These are phyloP conservation scores for Fusarium sp. DNA, from an alignment of 2,329 filamentous ascomycete genomes.

Conservation along the genomic window DNA sequence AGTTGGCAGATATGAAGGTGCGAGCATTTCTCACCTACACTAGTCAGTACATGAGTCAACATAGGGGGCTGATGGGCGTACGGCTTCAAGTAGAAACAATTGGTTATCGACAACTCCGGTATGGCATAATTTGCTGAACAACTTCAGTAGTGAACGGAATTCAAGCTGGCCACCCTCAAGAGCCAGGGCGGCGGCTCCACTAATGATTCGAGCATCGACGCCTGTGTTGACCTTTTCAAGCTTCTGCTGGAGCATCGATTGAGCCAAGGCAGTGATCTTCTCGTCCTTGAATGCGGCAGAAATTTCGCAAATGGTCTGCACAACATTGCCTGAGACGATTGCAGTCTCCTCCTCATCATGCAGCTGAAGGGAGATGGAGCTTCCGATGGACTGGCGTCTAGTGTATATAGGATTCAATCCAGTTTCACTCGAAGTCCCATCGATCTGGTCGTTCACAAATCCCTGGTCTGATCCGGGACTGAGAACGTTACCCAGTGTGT, in stretches of 20 bases:
- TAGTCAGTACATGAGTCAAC: constrained; percentile 25
- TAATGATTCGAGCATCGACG: constrained; percentile 87
- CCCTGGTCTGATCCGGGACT: constrained; percentile 74
- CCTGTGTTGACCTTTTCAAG: constrained; percentile 82
- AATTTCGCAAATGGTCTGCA: constrained; percentile 94
- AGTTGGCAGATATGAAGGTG: constrained; percentile 77
- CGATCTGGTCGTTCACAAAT: constrained; percentile 63
- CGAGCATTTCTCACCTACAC: constrained; percentile 78
- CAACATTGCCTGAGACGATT: constrained; percentile 83
- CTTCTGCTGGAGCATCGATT: constrained; percentile 97
- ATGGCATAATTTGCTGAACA: constrained; percentile 80
- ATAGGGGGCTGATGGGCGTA: constrained; percentile 55
- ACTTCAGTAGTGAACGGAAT: constrained; percentile 85
- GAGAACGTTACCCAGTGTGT: constrained; percentile 94
- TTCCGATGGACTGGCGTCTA: constrained; percentile 72
- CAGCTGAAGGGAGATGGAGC: constrained; percentile 81
- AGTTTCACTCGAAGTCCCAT: constrained; percentile 55
- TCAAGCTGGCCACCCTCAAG: constrained; percentile 82
- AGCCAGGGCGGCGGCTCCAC: constrained; percentile 81
- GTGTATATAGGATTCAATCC: constrained; percentile 60
- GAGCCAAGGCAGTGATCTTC: constrained; percentile 91
- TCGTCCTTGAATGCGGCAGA: constrained; percentile 83
- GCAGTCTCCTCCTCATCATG: constrained; percentile 82
- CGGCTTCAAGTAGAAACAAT: constrained; percentile 74
- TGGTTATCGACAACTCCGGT: constrained; percentile 78